phyloP scores from a whole-genome alignment of 345 rosid genomes.

The Populus ilicifolia region DNA sequence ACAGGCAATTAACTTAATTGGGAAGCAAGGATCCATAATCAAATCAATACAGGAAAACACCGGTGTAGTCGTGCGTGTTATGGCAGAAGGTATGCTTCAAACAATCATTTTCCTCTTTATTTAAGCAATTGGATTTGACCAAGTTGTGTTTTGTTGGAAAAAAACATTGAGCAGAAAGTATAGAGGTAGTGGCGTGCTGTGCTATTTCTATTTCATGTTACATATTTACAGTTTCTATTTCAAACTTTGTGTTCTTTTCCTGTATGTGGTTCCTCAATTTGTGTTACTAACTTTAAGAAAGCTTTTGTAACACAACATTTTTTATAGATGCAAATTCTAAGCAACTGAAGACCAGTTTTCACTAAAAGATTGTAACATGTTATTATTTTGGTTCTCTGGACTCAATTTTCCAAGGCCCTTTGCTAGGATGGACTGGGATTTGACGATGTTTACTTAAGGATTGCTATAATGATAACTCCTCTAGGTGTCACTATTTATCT shows the following conservation, averaged over 20 bases:
- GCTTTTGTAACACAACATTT: neutral
- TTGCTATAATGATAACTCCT: neutral
- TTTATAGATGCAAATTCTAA: neutral
- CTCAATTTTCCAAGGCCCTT: neutral
- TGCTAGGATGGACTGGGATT: neutral
- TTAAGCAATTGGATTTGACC: neutral
- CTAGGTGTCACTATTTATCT: neutral
- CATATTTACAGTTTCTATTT: neutral
- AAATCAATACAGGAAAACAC: constrained; percentile 80
- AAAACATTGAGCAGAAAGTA: neutral
- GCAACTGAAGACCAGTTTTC: neutral
- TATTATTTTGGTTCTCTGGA: neutral
- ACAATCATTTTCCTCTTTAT: neutral
- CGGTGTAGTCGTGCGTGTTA: constrained; percentile 71
- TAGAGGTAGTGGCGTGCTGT: neutral
- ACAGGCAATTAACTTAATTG: constrained; percentile 84
- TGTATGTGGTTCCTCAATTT: neutral
- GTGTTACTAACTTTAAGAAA: neutral
- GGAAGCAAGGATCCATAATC: constrained; percentile 82
- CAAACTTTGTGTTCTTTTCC: neutral
- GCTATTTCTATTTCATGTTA: neutral
- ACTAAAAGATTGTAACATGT: neutral
- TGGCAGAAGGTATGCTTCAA: constrained; percentile 54
- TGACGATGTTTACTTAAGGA: neutral
- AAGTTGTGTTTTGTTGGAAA: neutral